phyloP scores from a whole-genome alignment of 2,329 filamentous ascomycete species.

The Hymenoscyphus linearis region DNA sequence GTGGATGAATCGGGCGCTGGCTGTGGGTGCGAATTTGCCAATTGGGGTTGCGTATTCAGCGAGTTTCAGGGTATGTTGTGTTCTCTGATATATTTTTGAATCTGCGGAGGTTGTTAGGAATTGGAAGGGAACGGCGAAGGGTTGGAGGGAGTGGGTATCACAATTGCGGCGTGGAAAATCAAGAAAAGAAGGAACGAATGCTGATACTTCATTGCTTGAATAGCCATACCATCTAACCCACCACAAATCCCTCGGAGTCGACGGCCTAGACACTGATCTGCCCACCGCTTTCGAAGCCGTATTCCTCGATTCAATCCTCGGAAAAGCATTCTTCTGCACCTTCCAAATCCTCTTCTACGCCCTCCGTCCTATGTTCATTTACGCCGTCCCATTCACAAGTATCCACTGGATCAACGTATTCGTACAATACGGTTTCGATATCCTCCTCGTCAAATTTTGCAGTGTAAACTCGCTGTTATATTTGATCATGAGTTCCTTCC shows the following conservation, averaged over 20 bases:
- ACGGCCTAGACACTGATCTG: slow-evolving; percentile 92
- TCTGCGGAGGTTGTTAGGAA: neutral
- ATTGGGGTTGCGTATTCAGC: slow-evolving; percentile 96
- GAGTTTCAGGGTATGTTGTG: slow-evolving; percentile 69
- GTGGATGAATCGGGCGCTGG: slow-evolving; percentile 75
- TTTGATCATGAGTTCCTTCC: slow-evolving; percentile 82
- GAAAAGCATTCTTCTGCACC: slow-evolving; percentile 98
- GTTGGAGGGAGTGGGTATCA: neutral
- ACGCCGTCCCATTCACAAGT: slow-evolving; percentile 78
- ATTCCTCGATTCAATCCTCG: slow-evolving; percentile 88
- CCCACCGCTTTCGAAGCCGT: slow-evolving; percentile 87
- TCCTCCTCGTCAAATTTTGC: slow-evolving; percentile 54
- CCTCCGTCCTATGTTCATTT: slow-evolving; percentile 89
- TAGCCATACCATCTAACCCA: slow-evolving; percentile 96
- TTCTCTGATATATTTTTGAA: too few relatives aligned
- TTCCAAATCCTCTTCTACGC: slow-evolving; percentile 99
- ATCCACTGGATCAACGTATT: slow-evolving; percentile 79
- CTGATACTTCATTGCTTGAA: slow-evolving; percentile 20
- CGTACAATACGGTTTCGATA: slow-evolving; percentile 75
- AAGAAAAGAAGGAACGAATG: neutral
- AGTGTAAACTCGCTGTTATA: slow-evolving; percentile 69
- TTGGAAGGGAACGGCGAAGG: too few relatives aligned
- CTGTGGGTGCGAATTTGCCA: slow-evolving; percentile 90
- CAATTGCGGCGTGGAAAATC: too few relatives aligned
- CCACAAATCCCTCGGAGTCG: slow-evolving; percentile 96